phyloP scores from a whole-genome alignment of 768 basidiomycete species.

The Boletus vermiculosoides region DNA sequence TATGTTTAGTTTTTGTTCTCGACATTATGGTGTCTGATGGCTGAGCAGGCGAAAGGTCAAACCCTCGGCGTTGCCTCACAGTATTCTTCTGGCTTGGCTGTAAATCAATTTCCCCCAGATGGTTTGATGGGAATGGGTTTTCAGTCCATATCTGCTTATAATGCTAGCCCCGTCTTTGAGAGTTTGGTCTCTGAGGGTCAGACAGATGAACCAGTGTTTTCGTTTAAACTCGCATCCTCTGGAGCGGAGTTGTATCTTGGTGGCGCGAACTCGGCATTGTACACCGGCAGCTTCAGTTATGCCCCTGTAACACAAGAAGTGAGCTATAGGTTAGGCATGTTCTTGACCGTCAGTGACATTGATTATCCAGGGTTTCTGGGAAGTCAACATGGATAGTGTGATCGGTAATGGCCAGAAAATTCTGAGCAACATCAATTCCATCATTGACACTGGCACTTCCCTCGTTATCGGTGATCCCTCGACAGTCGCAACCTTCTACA shows the following conservation, averaged over 20 bases:
- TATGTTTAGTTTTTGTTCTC: not conserved
- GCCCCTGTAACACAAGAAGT: constrained; percentile 10
- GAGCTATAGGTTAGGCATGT: not conserved
- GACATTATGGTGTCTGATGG: not conserved
- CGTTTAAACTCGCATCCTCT: constrained; percentile 44
- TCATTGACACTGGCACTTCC: constrained; percentile 26
- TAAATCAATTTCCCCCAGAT: constrained; percentile 15
- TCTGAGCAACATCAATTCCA: constrained; percentile 1
- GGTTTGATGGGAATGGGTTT: constrained; percentile 44
- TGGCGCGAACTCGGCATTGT: constrained; percentile 44
- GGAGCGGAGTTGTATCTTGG: constrained; percentile 52
- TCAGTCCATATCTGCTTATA: constrained; percentile 36
- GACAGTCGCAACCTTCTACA: constrained; percentile 21
- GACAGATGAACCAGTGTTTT: constrained; percentile 37
- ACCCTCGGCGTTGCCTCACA: constrained; percentile 12
- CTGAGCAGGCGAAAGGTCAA: constrained; percentile 10
- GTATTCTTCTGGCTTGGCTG: constrained; percentile 6
- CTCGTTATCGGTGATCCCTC: constrained; percentile 6
- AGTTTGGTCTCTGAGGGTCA: constrained; percentile 39
- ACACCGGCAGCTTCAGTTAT: constrained; percentile 45
- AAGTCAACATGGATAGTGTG: constrained; percentile 16
- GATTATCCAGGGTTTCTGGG: constrained; percentile 16
- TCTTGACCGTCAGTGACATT: not conserved
- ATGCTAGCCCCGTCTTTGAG: constrained; percentile 38
- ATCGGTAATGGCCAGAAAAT: not conserved